Conservation (phyloP, 352 stramenopile species). For the Phytophthora cactorum region DNA sequence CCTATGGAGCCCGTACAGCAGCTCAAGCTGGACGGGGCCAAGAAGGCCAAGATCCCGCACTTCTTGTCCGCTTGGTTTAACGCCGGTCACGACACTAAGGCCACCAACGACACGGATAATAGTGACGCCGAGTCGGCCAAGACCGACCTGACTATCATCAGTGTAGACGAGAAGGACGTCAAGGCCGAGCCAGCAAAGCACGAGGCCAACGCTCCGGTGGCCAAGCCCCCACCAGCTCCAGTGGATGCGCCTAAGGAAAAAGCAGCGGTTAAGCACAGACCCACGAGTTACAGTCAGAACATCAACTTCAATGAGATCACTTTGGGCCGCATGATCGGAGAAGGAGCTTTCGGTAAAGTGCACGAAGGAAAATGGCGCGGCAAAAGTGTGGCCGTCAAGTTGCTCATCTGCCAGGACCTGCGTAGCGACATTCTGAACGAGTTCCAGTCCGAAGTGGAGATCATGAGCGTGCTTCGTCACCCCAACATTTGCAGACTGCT, state of each 20-base stretch:
- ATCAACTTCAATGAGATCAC: constrained; percentile 72
- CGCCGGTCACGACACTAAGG: constrained; percentile 49
- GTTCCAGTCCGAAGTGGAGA: constrained; percentile 75
- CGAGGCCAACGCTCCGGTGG: constrained; percentile 8
- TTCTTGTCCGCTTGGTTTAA: constrained; percentile 80
- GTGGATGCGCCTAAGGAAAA: constrained; percentile 31
- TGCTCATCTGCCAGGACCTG: constrained; percentile 73
- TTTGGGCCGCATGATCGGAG: constrained; percentile 65
- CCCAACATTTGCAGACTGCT: constrained; percentile 97
- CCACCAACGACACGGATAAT: constrained; percentile 30
- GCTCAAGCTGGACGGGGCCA: constrained; percentile 66
- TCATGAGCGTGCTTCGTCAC: constrained; percentile 90
- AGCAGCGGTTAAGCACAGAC: constrained; percentile 16
- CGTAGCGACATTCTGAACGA: constrained; percentile 68
- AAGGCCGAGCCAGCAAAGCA: constrained; percentile 3
- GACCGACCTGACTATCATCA: constrained; percentile 35
- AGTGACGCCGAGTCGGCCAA: constrained; percentile 26
- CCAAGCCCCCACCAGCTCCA: constrained; percentile 26
- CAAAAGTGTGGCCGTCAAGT: constrained; percentile 70
- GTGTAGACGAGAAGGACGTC: constrained; percentile 22
- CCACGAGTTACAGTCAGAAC: constrained; percentile 50
- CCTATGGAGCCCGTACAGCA: constrained; percentile 64
- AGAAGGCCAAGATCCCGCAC: constrained; percentile 78
- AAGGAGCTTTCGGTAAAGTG: constrained; percentile 74
- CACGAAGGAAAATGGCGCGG: constrained; percentile 73